phyloP scores from a whole-genome alignment of 371 early-diverging fungal genomes.

The Apophysomyces ossiformis region DNA sequence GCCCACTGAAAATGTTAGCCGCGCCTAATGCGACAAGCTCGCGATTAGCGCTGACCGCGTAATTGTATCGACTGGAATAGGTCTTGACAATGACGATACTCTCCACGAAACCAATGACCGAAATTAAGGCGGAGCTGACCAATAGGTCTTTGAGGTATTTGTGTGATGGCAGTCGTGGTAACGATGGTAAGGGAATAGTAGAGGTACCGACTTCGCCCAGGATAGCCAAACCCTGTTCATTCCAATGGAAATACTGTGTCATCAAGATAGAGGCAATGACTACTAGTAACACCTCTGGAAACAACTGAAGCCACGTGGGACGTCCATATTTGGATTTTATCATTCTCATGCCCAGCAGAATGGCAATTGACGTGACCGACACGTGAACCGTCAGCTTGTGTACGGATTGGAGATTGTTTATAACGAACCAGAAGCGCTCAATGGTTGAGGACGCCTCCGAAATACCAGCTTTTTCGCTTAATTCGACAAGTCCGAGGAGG shows the following conservation, averaged over 20 bases:
- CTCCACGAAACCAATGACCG: slow-evolving; percentile 96
- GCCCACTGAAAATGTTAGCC: slow-evolving; percentile 79
- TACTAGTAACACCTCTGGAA: slow-evolving; percentile 89
- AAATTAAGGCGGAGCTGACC: slow-evolving; percentile 73
- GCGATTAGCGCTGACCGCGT: slow-evolving; percentile 89
- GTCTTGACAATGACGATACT: slow-evolving; percentile 90
- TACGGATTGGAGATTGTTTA: slow-evolving; percentile 51
- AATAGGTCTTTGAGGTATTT: slow-evolving; percentile 65
- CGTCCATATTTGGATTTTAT: slow-evolving; percentile 57
- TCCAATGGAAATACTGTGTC: slow-evolving; percentile 69
- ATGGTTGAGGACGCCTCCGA: slow-evolving; percentile 76
- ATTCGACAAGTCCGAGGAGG: slow-evolving; percentile 70
- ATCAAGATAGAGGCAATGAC: slow-evolving; percentile 73
- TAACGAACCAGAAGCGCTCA: slow-evolving; percentile 68
- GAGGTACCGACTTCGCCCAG: slow-evolving; percentile 71
- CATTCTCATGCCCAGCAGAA: slow-evolving; percentile 62
- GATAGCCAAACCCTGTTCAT: slow-evolving; percentile 71
- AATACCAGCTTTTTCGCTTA: slow-evolving; percentile 51
- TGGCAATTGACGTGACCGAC: slow-evolving; percentile 68
- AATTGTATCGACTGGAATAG: slow-evolving; percentile 86
- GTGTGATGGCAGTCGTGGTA: slow-evolving; percentile 60
- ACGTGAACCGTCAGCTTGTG: slow-evolving; percentile 74
- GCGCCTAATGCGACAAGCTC: slow-evolving; percentile 93
- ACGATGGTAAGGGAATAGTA: slow-evolving; percentile 64
- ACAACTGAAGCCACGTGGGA: slow-evolving; percentile 60